Evolutionary conservation across 805 yeast species (phyloP).

Genomic region (Lachancea quebecensis): DNA sequence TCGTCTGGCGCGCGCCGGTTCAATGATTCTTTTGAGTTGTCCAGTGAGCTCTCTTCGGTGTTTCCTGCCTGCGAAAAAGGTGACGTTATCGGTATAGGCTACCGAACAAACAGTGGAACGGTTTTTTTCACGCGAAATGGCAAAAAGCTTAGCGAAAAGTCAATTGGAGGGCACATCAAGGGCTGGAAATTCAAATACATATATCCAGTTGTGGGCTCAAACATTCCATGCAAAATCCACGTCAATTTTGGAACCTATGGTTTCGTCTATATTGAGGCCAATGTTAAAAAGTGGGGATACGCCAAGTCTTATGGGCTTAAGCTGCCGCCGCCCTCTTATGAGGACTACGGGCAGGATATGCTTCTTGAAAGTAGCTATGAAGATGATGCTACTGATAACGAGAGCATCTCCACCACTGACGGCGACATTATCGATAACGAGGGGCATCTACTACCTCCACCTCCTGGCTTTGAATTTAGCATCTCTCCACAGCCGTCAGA

Average conservation of each 20-base stretch:
- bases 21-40: conserved; percentile 62
- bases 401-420: conserved; percentile 23
- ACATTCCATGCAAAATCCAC: conserved; percentile 72
- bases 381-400: conserved; percentile 39
- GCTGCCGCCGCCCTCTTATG: conserved; percentile 92
- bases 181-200: conserved; percentile 64
- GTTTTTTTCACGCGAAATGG: conserved; percentile 94
- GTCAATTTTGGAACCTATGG: conserved; percentile 88
- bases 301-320: conserved; percentile 85
- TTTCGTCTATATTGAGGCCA: conserved; percentile 83
- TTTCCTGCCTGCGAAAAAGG: conserved; percentile 66
- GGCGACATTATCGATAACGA: conserved; percentile 23
- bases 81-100: conserved; percentile 91
- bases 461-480: conserved; percentile 33
- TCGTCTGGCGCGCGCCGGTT: conserved; percentile 74
- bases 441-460: conserved; percentile 31
- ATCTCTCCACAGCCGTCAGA: conserved; percentile 17
- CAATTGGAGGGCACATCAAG: conserved; percentile 70
- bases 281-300: conserved; percentile 91
- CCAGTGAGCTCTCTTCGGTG: conserved; percentile 40
- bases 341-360: conserved; percentile 69
- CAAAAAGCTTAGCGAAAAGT: conserved; percentile 74
- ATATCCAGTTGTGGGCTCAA: conserved; percentile 87
- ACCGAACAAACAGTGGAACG: conserved; percentile 73
- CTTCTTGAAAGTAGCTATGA: conserved; percentile 57